Conservation (phyloP, 1,284 basidiomycete genomes). For the Peniophora sp. region DNA sequence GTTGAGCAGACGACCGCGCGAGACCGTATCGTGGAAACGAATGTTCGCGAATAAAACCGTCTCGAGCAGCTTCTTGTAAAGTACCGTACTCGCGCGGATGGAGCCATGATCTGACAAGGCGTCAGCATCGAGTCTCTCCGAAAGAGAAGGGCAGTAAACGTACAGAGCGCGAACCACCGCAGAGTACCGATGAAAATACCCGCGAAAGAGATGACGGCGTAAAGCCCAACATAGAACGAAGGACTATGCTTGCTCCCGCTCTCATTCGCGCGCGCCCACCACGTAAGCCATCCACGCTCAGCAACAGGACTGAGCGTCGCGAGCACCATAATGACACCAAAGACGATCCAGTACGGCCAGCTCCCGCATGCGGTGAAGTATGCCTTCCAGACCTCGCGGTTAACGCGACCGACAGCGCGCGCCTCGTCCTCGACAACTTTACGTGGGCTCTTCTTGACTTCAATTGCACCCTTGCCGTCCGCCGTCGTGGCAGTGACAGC, state of each 20-base stretch:
- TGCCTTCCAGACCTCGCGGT: slow-evolving; percentile 70
- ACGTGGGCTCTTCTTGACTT: slow-evolving; percentile 59
- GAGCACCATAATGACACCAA: slow-evolving; percentile 49
- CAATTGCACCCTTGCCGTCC: slow-evolving; percentile 29
- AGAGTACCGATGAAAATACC: slow-evolving; percentile 56
- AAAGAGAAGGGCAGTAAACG: slow-evolving; percentile 16
- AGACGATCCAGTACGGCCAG: slow-evolving; percentile 65
- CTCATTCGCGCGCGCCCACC: slow-evolving; percentile 52
- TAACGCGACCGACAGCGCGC: slow-evolving; percentile 78
- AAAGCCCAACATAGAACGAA: slow-evolving; percentile 71
- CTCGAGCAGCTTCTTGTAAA: slow-evolving; percentile 75
- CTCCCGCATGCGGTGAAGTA: slow-evolving; percentile 73
- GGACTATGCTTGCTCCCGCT: slow-evolving; percentile 34
- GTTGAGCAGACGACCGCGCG: slow-evolving; percentile 79
- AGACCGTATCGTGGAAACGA: slow-evolving; percentile 91
- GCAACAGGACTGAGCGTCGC: slow-evolving; percentile 70
- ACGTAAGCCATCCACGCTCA: slow-evolving; percentile 82
- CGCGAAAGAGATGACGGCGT: slow-evolving; percentile 46
- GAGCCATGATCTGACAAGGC: slow-evolving; percentile 48
- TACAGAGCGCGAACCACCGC: slow-evolving; percentile 63
- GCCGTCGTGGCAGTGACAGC: slow-evolving; percentile 26
- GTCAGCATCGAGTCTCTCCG: not conserved
- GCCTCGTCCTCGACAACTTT: slow-evolving; percentile 91
- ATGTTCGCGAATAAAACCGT: slow-evolving; percentile 85
- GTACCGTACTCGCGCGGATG: slow-evolving; percentile 57